Evolutionary conservation across 1,284 basidiomycete species (phyloP), one percentile per base, ranked within the genome.

Genomic region (Austroboletus rostrupii): DNA sequence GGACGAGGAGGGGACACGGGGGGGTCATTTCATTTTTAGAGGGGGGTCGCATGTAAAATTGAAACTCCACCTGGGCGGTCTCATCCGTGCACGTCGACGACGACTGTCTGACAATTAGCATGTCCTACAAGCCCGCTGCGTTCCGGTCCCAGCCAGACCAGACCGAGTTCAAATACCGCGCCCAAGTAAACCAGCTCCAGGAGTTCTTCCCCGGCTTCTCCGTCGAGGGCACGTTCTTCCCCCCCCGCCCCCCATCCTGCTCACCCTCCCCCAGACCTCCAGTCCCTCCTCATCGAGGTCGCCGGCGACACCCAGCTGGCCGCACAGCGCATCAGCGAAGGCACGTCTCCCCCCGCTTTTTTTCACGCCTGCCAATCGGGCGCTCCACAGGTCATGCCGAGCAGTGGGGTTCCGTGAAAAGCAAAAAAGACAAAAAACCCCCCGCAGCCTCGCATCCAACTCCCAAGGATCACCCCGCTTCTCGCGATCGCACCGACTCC

Each of bases 391-490:
- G 91, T 61, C 78, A 78, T 57, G 87, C 79, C 40, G 80, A 86
- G 67, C 90, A 90, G 69, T 95, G 92, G 89, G 90, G 83, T 41
- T 83, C 88, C 43, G 91, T 93, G 57, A 84, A 83, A 59, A 83
- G 81, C 68, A 94, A 93, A 81, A 94, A 92, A 75, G 85, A 90
- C 66, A 92, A 91, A 76, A 89, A 87, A 64, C 51, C 64, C 9
- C 38, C 68, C 2, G 29, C 58, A 58, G 56, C 52, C 52, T 59
- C 56, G 60, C 70, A 53, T 37, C 19, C 70, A 53, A 52, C 59
- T 50, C 61, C 77, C 37, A 85, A 81, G 68, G 77, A 83, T 26
- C 71, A 77, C 4, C 59, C 70, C 56, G 45, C 55, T 45, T 54
- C 60, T 45, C 67, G 77, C 54, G 70, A 71, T 56, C 72, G 81